These are phyloP conservation scores for Fusarium sp. DNA, from an alignment of 2,329 filamentous ascomycete species.

Conservation along the genomic window DNA sequence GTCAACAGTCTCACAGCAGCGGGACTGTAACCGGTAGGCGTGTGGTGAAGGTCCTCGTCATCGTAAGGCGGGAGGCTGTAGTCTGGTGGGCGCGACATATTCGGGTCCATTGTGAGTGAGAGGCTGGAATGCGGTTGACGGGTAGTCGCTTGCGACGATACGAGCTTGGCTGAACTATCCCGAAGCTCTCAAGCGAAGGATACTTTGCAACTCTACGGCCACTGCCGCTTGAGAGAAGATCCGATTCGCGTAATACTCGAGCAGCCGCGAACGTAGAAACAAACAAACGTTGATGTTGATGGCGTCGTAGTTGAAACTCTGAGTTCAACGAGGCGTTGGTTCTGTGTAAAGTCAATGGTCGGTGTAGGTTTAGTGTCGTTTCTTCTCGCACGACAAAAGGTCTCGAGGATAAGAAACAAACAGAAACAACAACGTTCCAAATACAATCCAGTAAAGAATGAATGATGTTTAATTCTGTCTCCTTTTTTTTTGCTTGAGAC, in stretches of 20 bases:
- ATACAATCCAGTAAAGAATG: slow-evolving; percentile 18
- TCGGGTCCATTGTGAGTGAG: slow-evolving; percentile 59
- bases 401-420: slow-evolving; percentile 1
- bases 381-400: slow-evolving; percentile 3
- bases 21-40: slow-evolving; percentile 60
- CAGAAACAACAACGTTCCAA: slow-evolving; percentile 12
- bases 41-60: slow-evolving; percentile 61
- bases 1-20: slow-evolving; percentile 71
- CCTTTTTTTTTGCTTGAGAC: slow-evolving; percentile 10
- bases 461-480: slow-evolving; percentile 11
- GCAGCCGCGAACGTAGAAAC: neutral
- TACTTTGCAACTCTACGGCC: slow-evolving; percentile 33
- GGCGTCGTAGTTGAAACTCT: slow-evolving; percentile 31
- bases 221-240: slow-evolving; percentile 33
- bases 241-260: neutral
- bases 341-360: slow-evolving; percentile 5
- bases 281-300: slow-evolving; percentile 9
- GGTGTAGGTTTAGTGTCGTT: slow-evolving; percentile 27
- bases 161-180: slow-evolving; percentile 13
- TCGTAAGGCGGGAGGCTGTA: slow-evolving; percentile 69
- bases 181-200: slow-evolving; percentile 16
- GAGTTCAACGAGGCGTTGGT: slow-evolving; percentile 26
- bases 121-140: slow-evolving; percentile 48
- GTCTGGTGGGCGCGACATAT: slow-evolving; percentile 65
- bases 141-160: slow-evolving; percentile 37